These are phyloP conservation scores for Nasturtium officinale DNA, from an alignment of 345 rosid species.

Conservation along the genomic window DNA sequence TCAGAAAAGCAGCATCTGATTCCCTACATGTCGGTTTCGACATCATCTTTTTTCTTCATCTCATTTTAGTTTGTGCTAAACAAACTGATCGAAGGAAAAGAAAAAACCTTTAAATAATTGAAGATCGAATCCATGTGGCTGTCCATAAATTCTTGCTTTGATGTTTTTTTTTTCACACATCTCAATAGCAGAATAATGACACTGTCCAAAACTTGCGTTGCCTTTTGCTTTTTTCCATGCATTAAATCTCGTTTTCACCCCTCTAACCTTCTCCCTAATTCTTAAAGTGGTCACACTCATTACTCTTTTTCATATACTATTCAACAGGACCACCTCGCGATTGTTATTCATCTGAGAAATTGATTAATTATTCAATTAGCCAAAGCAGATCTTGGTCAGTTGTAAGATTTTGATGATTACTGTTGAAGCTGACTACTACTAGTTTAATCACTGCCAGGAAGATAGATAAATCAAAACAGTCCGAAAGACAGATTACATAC, in stretches of 20 bases:
- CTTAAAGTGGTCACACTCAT: constrained; percentile 30
- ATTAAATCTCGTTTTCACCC: constrained; percentile 30
- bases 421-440: constrained; percentile 26
- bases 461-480: constrained; percentile 4
- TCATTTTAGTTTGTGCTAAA: constrained; percentile 34
- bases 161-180: constrained; percentile 31
- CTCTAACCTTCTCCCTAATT: constrained; percentile 21
- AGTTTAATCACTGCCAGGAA: neutral
- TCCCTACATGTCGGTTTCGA: constrained; percentile 43
- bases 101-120: constrained; percentile 7
- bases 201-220: constrained; percentile 23
- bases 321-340: constrained; percentile 37
- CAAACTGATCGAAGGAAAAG: constrained; percentile 22
- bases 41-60: constrained; percentile 21
- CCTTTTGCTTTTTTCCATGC: constrained; percentile 45
- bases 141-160: constrained; percentile 34
- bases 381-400: constrained; percentile 37
- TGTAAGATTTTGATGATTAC: constrained; percentile 28
- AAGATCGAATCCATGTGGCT: constrained; percentile 11
- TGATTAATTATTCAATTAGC: constrained; percentile 19
- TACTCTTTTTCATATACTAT: constrained; percentile 29
- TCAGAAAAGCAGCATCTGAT: constrained; percentile 41
- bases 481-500: neutral
- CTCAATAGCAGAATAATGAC: constrained; percentile 29
- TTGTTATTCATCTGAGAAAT: constrained; percentile 5